Conservation (phyloP, 257 asterid species). For the Echium plantagineum region DNA sequence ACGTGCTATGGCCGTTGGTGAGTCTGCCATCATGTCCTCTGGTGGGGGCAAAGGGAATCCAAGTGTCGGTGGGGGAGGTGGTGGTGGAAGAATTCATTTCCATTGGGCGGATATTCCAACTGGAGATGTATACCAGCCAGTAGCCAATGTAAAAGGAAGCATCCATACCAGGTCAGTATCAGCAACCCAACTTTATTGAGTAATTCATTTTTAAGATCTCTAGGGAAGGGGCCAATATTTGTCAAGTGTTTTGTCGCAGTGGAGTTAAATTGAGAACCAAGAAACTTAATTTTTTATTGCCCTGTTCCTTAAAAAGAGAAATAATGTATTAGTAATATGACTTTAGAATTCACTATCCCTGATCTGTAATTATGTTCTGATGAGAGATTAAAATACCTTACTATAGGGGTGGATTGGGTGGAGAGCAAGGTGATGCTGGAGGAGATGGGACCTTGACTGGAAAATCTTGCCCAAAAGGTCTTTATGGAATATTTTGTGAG, state of each 20-base stretch:
- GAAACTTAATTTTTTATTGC: too few relatives aligned
- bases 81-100: constrained; percentile 97
- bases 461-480: constrained; percentile 92
- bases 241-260: too few relatives aligned
- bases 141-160: constrained; percentile 80
- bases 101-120: constrained; percentile 93
- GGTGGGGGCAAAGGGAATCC: constrained; percentile 76
- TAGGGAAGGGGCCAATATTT: too few relatives aligned
- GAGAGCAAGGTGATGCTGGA: constrained; percentile 49
- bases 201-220: not conserved
- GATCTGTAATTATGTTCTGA: not conserved
- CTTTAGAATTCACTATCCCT: too few relatives aligned
- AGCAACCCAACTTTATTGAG: not conserved
- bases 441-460: constrained; percentile 85
- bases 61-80: constrained; percentile 85
- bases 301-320: too few relatives aligned
- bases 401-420: constrained; percentile 83
- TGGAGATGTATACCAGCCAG: constrained; percentile 85
- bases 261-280: not conserved
- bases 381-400: not conserved
- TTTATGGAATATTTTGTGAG: constrained; percentile 84
- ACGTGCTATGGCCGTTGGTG: constrained; percentile 43
- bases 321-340: too few relatives aligned
- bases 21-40: constrained; percentile 58
- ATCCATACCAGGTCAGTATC: constrained; percentile 53